Base-by-base conservation (phyloP, 1,284 basidiomycete genomes). In the Trichosporon coremiiforme region DNA sequence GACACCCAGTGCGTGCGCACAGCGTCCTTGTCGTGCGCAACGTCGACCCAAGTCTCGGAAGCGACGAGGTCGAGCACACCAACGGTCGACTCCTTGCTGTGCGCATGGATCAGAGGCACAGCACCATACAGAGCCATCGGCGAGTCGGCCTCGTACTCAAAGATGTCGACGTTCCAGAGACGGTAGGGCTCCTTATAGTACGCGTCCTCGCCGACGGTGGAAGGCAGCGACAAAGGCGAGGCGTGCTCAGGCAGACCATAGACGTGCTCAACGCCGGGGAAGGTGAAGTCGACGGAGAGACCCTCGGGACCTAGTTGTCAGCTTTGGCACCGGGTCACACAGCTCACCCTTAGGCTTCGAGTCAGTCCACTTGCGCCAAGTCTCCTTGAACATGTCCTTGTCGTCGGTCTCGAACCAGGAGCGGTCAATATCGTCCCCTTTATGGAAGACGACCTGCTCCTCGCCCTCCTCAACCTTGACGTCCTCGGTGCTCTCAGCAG, bases 231-330 rank as follows among this genome's bases (percentile, higher is more conserved):
- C 36, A 99, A 87, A 6, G 90, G 89, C 0, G 95, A 95, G 9
- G 97, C 96, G 78, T 97, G 97, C 84, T 99, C 94, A 3, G 97
- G 96, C 57, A 99, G 94, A 68, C 97, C 96, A 76, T 93, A 99
- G 70, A 98, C 89, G 71, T 92, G 90, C 36, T 89, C 88, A 71
- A 95, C 93, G 73, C 89, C 90, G 0, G 95, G 95, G 87, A 99
- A 99, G 69, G 89, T 89, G 75, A 99, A 91, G 79, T 99, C 97
- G 71, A 99, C 80, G 0, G 91, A 94, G 68, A 98, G 87, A 0
- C 92, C 95, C 83, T 99, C 95, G 25, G 96, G 97, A 20, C 95
- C 94, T 95, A 75, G 9, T 22, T 38, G 66, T 55, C 41, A 66
- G 22, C 66, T 41, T 64, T 33, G 4, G 4, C 5, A 15, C 2